Conservation (phyloP, 352 stramenopile species). For the Phytophthora pluvialis region DNA sequence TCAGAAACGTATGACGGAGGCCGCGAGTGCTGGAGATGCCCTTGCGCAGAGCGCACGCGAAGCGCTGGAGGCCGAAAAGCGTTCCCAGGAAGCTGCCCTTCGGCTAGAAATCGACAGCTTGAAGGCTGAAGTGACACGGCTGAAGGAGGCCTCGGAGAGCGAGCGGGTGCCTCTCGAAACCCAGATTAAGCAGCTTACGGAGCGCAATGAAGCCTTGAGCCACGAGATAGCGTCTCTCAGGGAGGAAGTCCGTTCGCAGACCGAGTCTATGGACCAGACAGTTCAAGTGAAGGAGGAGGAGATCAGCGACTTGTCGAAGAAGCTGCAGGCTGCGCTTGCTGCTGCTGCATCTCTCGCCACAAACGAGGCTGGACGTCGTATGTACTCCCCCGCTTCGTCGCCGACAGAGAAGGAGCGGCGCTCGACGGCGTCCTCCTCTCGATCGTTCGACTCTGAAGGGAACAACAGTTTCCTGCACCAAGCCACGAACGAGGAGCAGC, state of each 20-base stretch:
- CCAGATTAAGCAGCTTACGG: constrained; percentile 44
- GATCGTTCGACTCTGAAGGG: constrained; percentile 39
- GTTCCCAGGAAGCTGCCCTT: constrained; percentile 25
- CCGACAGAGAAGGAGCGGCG: constrained; percentile 48
- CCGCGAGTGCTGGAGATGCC: constrained; percentile 23
- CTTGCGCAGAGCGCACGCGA: constrained; percentile 30
- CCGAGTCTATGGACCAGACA: constrained; percentile 46
- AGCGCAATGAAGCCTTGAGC: constrained; percentile 42
- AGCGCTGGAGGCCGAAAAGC: constrained; percentile 42
- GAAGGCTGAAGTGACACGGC: constrained; percentile 40
- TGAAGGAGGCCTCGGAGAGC: constrained; percentile 32
- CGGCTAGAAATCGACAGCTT: constrained; percentile 40
- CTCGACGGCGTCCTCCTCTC: constrained; percentile 48
- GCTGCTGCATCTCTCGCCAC: constrained; percentile 32
- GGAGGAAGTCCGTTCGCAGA: constrained; percentile 48
- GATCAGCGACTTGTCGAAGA: constrained; percentile 49
- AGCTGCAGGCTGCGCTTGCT: constrained; percentile 52
- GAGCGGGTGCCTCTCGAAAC: constrained; percentile 40
- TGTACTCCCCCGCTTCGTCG: constrained; percentile 34
- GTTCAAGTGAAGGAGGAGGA: constrained; percentile 62
- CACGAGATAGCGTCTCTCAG: constrained; percentile 39
- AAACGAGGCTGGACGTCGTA: constrained; percentile 29
- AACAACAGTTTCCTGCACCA: constrained; percentile 45
- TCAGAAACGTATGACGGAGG: constrained; percentile 32
- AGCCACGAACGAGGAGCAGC: constrained; percentile 38